Conservation (phyloP, 352 stramenopile genomes). For the Aphanomyces euteiches region DNA sequence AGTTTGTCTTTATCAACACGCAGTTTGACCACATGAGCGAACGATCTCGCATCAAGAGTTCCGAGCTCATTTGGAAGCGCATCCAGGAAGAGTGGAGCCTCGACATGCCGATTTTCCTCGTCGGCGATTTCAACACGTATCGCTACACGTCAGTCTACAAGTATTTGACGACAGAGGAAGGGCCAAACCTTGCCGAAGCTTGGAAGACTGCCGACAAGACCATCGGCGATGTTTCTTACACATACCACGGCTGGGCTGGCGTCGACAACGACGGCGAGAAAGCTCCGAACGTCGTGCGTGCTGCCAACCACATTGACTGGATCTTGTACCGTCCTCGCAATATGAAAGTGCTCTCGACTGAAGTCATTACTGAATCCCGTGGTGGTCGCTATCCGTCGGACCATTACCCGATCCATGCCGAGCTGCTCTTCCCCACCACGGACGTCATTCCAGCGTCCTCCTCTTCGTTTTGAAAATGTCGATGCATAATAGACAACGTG, state of each 20-base stretch:
- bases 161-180: slow-evolving; percentile 65
- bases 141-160: slow-evolving; percentile 73
- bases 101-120: slow-evolving; percentile 61
- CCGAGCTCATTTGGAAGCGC: slow-evolving; percentile 56
- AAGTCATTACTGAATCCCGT: slow-evolving; percentile 79
- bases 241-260: slow-evolving; percentile 84
- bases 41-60: slow-evolving; percentile 49
- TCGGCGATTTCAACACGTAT: slow-evolving; percentile 86
- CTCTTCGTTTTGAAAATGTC: not conserved
- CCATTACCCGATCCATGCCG: slow-evolving; percentile 82
- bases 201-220: slow-evolving; percentile 63
- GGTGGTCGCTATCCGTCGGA: slow-evolving; percentile 80
- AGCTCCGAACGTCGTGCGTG: slow-evolving; percentile 43
- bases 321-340: slow-evolving; percentile 74
- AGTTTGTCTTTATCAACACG: slow-evolving; percentile 76
- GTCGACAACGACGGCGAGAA: slow-evolving; percentile 77
- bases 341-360: slow-evolving; percentile 68
- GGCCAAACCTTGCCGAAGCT: slow-evolving; percentile 62
- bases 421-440: slow-evolving; percentile 69
- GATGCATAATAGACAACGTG: too few species aligned
- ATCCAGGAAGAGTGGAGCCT: slow-evolving; percentile 50
- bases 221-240: slow-evolving; percentile 77
- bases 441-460: slow-evolving; percentile 45
- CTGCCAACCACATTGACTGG: slow-evolving; percentile 86
- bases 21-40: slow-evolving; percentile 66